Conservation (phyloP, 441 rosid species). For the Daphne laureola region DNA sequence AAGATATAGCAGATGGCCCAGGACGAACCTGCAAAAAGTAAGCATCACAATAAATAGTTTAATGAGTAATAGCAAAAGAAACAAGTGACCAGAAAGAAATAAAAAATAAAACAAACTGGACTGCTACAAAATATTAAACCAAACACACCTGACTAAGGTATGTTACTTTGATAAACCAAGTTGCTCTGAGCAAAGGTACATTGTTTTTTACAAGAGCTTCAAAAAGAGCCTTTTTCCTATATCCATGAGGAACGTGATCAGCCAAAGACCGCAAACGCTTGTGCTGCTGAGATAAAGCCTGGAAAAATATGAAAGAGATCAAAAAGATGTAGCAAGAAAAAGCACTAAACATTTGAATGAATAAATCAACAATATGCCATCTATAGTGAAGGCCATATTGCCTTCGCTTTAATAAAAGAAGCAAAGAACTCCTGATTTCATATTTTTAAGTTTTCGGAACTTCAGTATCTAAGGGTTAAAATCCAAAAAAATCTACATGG, state of each 20-base stretch:
- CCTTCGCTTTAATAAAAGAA: no score
- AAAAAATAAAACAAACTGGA: background rate
- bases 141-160: slow-evolving; percentile 90
- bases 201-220: slow-evolving; percentile 94
- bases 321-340: background rate
- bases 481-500: no score
- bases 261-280: slow-evolving; percentile 81
- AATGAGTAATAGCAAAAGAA: slow-evolving; percentile 11
- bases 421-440: no score
- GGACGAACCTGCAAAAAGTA: slow-evolving; percentile 65
- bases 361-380: no score
- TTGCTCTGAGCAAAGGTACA: slow-evolving; percentile 93
- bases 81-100: background rate
- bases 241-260: slow-evolving; percentile 87
- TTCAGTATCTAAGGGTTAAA: no score
- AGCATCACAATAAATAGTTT: slow-evolving; percentile 20
- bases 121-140: slow-evolving; percentile 3
- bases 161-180: slow-evolving; percentile 95
- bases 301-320: slow-evolving; percentile 15
- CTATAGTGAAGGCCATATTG: no score
- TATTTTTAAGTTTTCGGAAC: no score
- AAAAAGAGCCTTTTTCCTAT: slow-evolving; percentile 64
- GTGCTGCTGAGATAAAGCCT: slow-evolving; percentile 93
- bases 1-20: slow-evolving; percentile 49
- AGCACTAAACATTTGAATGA: slow-evolving; percentile 4